Conservation (phyloP, 495 filamentous ascomycete species). For the Neurospora pannonica region DNA sequence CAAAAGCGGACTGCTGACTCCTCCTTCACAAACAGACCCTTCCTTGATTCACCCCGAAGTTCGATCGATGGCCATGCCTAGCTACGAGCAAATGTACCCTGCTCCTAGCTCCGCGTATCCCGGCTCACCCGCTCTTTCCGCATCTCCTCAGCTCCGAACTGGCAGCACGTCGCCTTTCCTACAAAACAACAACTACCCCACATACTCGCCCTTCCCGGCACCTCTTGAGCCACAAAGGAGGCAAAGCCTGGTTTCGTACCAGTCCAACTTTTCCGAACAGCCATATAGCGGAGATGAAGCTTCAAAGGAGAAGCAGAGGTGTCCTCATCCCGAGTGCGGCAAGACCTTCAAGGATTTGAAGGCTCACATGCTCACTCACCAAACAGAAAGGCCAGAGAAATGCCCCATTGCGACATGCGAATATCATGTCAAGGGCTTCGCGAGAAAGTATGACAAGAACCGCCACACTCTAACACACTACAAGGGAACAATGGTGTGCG, state of each 20-base stretch:
- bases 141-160: conserved; percentile 36
- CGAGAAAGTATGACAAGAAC: conserved; percentile 94
- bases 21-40: conserved; percentile 26
- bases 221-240: conserved; percentile 31
- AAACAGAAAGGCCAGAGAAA: conserved; percentile 89
- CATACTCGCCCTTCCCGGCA: conserved; percentile 69
- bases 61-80: conserved; percentile 35
- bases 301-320: conserved; percentile 63
- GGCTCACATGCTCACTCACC: conserved; percentile 95
- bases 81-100: conserved; percentile 32
- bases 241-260: conserved; percentile 22
- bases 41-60: conserved; percentile 41
- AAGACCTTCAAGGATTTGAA: conserved; percentile 87
- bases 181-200: conserved; percentile 25
- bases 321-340: conserved; percentile 78
- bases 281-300: conserved; percentile 43
- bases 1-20: conserved; percentile 23
- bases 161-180: conserved; percentile 37
- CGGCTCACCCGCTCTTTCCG: conserved; percentile 35
- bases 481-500: conserved; percentile 99
- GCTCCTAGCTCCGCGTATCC: conserved; percentile 32
- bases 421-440: conserved; percentile 93
- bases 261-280: conserved; percentile 37
- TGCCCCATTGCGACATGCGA: conserved; percentile 93
- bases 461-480: conserved; percentile 96